phyloP scores from a whole-genome alignment of 129 eudicot species.

The Kitagawia praeruptora region DNA sequence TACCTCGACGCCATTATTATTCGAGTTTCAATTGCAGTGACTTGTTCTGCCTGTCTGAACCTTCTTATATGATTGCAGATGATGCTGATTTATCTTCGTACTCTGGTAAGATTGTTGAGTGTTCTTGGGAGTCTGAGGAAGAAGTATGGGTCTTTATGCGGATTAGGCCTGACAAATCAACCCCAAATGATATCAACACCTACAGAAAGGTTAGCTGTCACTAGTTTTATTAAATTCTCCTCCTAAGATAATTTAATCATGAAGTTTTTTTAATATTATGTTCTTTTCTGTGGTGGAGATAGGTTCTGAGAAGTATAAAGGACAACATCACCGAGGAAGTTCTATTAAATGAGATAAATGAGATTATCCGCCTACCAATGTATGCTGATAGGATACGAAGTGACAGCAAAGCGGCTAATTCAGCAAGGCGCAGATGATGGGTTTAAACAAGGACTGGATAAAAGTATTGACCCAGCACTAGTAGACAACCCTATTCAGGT shows the following conservation, averaged over 20 bases:
- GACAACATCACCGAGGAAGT: constrained; percentile 91
- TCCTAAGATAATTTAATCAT: background rate
- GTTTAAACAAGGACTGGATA: background rate
- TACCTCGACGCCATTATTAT: background rate
- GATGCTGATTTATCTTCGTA: constrained; percentile 54
- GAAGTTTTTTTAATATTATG: background rate
- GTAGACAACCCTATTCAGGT: background rate
- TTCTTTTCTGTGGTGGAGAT: background rate
- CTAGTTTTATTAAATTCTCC: background rate
- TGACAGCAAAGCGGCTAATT: constrained; percentile 66
- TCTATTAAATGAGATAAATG: constrained; percentile 58
- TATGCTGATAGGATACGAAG: constrained; percentile 69
- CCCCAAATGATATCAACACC: constrained; percentile 87
- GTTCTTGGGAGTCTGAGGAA: constrained; percentile 76
- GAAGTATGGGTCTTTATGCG: constrained; percentile 83
- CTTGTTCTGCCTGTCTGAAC: background rate
- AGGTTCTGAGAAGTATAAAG: constrained; percentile 90
- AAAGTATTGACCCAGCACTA: background rate
- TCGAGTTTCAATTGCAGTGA: background rate
- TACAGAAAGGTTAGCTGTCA: constrained; percentile 58
- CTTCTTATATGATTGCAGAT: constrained; percentile 37
- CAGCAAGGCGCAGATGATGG: constrained; percentile 50
- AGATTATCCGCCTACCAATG: constrained; percentile 83
- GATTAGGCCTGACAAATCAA: constrained; percentile 66
- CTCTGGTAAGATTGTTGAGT: constrained; percentile 84